A percentile compares a stretch with the other conserved stretches of the same genome.
Conservation (phyloP, 1,284 basidiomycete genomes). For the Albatrellus sp. region DNA sequence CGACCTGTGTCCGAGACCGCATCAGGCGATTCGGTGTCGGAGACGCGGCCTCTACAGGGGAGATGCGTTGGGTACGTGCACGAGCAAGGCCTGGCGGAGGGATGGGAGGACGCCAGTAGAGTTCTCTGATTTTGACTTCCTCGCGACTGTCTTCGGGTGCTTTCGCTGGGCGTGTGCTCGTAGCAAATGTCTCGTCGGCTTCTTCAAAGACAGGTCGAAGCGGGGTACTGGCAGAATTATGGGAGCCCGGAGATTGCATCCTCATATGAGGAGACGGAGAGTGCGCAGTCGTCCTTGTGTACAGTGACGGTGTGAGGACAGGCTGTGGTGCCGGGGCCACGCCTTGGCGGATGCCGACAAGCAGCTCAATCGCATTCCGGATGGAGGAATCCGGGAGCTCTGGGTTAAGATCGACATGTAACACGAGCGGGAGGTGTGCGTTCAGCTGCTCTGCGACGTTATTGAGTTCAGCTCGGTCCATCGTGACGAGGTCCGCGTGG, state of each 20-base stretch:
- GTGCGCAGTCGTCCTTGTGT: not conserved
- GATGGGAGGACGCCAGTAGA: not conserved
- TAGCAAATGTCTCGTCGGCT: not conserved
- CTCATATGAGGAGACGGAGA: not conserved
- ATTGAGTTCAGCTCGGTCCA: constrained; percentile 34
- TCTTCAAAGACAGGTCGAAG: constrained; percentile 1
- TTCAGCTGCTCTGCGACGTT: constrained; percentile 34
- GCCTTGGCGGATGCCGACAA: constrained; percentile 31
- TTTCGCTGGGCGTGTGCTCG: not conserved
- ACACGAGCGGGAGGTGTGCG: constrained; percentile 28
- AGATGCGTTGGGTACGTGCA: not conserved
- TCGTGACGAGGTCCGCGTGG: constrained; percentile 46
- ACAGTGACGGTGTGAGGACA: not conserved
- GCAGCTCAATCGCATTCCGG: constrained; percentile 31
- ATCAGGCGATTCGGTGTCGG: not conserved
- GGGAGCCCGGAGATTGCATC: not conserved
- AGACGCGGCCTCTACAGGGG: not conserved
- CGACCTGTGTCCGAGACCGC: not conserved
- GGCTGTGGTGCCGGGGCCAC: not conserved
- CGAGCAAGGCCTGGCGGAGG: not conserved
- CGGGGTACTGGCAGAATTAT: not conserved
- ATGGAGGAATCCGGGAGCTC: constrained; percentile 23
- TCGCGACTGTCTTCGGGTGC: not conserved
- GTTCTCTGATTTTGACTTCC: not conserved
- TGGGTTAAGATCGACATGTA: constrained; percentile 30